Evolutionary conservation across 2,329 filamentous ascomycete species (phyloP).

Genomic region (Neofusicoccum ribis): DNA sequence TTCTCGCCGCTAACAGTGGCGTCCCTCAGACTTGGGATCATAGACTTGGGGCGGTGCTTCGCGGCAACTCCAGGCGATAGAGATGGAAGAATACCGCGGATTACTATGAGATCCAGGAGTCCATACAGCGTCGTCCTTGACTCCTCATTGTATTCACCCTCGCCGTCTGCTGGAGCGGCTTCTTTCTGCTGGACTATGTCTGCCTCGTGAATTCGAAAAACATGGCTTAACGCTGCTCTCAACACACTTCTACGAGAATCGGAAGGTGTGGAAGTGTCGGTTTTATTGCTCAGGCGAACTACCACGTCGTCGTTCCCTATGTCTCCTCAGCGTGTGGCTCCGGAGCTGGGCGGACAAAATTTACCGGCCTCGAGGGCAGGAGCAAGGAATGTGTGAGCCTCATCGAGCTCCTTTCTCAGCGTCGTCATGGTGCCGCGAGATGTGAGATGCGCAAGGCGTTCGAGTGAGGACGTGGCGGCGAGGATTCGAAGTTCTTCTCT

Average conservation of each 20-base stretch:
- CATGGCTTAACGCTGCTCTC: constrained; percentile 29
- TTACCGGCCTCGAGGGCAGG: constrained; percentile 17
- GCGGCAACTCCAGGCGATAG: constrained; percentile 36
- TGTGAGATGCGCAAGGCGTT: not conserved
- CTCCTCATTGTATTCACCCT: constrained; percentile 41
- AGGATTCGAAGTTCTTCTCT: constrained; percentile 7
- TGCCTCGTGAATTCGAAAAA: constrained; percentile 36
- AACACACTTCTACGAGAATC: not conserved
- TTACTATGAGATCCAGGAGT: constrained; percentile 37
- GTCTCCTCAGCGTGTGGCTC: constrained; percentile 8
- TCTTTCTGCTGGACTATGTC: constrained; percentile 27
- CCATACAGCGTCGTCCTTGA: constrained; percentile 40
- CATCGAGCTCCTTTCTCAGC: constrained; percentile 35
- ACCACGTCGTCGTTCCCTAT: constrained; percentile 16
- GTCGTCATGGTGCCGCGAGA: constrained; percentile 8
- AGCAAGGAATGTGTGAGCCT: constrained; percentile 23
- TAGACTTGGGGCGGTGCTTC: constrained; percentile 35
- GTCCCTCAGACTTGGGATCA: constrained; percentile 25
- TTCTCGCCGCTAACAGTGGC: not conserved
- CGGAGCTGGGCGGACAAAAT: not conserved
- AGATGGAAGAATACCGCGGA: constrained; percentile 36
- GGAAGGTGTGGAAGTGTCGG: not conserved
- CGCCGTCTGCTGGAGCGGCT: constrained; percentile 22
- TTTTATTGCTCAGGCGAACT: not conserved
- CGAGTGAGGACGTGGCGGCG: not conserved